phyloP scores from a whole-genome alignment of 116 monocot genomes.

The Zostera marina region DNA sequence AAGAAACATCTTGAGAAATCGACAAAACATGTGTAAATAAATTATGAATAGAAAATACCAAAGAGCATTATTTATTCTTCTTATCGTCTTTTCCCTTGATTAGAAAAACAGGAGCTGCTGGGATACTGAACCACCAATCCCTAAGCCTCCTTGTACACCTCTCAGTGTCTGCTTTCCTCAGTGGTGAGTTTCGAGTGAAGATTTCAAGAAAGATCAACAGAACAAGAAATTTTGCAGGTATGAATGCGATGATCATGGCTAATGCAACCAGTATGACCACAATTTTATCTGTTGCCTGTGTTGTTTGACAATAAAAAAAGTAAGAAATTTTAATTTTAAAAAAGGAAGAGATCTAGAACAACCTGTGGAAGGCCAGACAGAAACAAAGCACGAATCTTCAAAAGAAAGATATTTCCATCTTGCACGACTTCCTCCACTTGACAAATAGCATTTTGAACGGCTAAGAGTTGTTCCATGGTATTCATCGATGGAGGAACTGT shows the following conservation, averaged over 20 bases:
- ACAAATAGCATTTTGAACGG: constrained; percentile 89
- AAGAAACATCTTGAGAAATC: no score
- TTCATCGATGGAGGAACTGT: constrained; percentile 71
- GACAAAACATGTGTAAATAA: no score
- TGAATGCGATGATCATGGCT: constrained; percentile 26
- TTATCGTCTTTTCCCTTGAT: constrained; percentile 53
- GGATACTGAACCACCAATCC: constrained; percentile 98
- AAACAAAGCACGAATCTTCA: constrained; percentile 72
- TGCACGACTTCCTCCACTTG: constrained; percentile 65
- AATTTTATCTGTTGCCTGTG: constrained; percentile 50
- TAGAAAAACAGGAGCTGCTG: constrained; percentile 79
- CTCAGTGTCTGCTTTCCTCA: constrained; percentile 58
- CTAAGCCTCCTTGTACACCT: constrained; percentile 55
- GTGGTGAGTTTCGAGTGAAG: constrained; percentile 67
- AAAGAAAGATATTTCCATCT: constrained; percentile 69
- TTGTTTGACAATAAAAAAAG: background rate
- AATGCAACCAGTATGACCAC: constrained; percentile 32
- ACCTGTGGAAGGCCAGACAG: constrained; percentile 86
- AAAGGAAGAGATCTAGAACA: background rate
- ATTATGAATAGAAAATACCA: no score
- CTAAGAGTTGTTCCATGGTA: constrained; percentile 89
- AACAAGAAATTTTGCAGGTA: constrained; percentile 35
- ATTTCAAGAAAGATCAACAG: constrained; percentile 51
- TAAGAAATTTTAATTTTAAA: background rate
- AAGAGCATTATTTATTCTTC: constrained; percentile 21